Evolutionary conservation across 352 stramenopile genomes (phyloP).

Genomic region (Globisporangium apiculatum): DNA sequence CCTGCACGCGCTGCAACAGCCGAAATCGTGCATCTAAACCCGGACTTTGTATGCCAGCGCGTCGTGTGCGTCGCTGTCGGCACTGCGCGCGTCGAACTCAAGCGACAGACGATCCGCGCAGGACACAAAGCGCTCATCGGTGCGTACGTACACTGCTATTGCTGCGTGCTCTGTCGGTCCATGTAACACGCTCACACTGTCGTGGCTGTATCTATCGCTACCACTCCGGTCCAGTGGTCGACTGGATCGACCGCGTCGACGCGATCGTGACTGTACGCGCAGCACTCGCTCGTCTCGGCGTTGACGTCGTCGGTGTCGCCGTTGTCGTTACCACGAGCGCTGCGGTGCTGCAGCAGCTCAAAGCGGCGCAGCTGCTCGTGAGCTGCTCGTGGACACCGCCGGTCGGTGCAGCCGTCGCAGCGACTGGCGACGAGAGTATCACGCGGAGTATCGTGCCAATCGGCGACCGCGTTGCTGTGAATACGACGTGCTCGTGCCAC

Average conservation of each 20-base stretch:
- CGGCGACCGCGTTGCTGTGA: not conserved
- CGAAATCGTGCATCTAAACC: slow-evolving; percentile 1
- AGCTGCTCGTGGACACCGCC: slow-evolving; percentile 46
- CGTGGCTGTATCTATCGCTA: not conserved
- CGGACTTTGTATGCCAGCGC: slow-evolving; percentile 20
- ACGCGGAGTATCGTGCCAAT: slow-evolving; percentile 6
- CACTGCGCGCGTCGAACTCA: slow-evolving; percentile 22
- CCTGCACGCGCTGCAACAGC: not conserved
- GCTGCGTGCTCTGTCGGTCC: not conserved
- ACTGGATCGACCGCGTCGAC: slow-evolving; percentile 51
- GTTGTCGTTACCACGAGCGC: slow-evolving; percentile 37
- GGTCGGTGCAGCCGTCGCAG: slow-evolving; percentile 21
- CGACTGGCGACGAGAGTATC: slow-evolving; percentile 1
- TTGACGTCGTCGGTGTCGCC: slow-evolving; percentile 41
- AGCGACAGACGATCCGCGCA: slow-evolving; percentile 17
- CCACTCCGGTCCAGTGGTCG: slow-evolving; percentile 17
- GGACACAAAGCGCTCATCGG: slow-evolving; percentile 22
- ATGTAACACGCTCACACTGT: not conserved
- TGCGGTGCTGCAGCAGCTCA: slow-evolving; percentile 28
- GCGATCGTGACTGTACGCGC: slow-evolving; percentile 33
- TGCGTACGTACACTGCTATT: slow-evolving; percentile 1
- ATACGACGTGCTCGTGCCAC: slow-evolving; percentile 15
- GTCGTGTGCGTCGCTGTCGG: slow-evolving; percentile 20
- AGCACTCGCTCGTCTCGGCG: slow-evolving; percentile 27
- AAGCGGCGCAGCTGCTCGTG: slow-evolving; percentile 26